These are phyloP conservation scores for Mallotus japonicus DNA, from an alignment of 441 rosid species.

Conservation along the genomic window DNA sequence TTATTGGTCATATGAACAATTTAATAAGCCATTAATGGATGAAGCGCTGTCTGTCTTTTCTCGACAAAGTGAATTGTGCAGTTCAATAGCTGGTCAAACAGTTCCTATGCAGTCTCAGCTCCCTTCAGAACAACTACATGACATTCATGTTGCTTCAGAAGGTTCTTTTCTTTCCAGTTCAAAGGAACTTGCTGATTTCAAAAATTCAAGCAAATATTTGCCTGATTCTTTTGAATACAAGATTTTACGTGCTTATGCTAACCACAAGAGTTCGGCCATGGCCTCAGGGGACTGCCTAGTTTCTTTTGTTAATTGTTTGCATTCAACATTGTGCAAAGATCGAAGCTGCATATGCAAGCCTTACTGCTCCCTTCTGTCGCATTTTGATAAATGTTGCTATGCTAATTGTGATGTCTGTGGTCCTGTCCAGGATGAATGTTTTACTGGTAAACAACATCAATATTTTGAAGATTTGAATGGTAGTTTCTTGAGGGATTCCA, in stretches of 20 bases:
- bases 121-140: conserved; percentile 19
- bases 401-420: conserved; percentile 30
- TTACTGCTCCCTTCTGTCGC: conserved; percentile 26
- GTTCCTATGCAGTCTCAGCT: conserved; percentile 19
- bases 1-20: conserved; percentile 19
- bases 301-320: conserved; percentile 34
- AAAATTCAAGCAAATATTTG: conserved; percentile 9
- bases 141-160: conserved; percentile 17
- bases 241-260: conserved; percentile 32
- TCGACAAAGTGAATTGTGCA: conserved; percentile 12
- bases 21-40: conserved; percentile 14
- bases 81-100: conserved; percentile 15
- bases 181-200: conserved; percentile 6
- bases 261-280: conserved; percentile 23
- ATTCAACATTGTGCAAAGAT: conserved; percentile 29
- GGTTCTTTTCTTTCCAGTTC: conserved; percentile 16
- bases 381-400: conserved; percentile 32
- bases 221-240: conserved; percentile 16
- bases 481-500: conserved; percentile 12
- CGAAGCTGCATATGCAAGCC: conserved; percentile 30
- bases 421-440: conserved; percentile 23
- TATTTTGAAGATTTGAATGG: conserved; percentile 8
- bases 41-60: conserved; percentile 3
- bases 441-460: conserved; percentile 4
- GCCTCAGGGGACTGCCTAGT: conserved; percentile 17